Percentiles rank a stretch among this genome's conserved stretches.
Evolutionary conservation across 352 stramenopile genomes (phyloP).

Genomic region (Phytopythium kandeliae): DNA sequence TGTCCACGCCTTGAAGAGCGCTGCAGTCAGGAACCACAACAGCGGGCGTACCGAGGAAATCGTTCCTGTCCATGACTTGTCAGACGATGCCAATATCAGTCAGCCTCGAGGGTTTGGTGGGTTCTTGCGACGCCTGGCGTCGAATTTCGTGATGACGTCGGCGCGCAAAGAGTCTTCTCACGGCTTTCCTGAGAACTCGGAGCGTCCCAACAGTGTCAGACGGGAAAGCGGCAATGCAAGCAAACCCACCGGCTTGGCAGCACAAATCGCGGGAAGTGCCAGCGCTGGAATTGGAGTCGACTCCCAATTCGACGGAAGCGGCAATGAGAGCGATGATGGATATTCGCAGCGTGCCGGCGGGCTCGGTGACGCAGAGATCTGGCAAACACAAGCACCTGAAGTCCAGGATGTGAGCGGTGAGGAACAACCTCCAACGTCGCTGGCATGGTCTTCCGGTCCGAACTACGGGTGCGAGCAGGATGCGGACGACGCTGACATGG

Average conservation of each 20-base stretch:
- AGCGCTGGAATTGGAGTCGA: not conserved
- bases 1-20: too few species aligned
- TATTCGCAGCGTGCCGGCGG: not conserved
- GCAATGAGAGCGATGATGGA: not conserved
- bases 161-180: not conserved
- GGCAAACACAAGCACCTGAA: constrained; percentile 4
- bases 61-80: not conserved
- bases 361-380: not conserved
- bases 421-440: not conserved
- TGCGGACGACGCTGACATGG: not conserved
- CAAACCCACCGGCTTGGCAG: not conserved
- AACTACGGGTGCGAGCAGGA: constrained; percentile 1
- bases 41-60: not conserved
- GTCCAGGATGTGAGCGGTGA: not conserved
- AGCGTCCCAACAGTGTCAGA: not conserved
- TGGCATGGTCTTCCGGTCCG: not conserved
- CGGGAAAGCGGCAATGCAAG: not conserved
- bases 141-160: not conserved
- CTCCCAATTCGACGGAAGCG: not conserved
- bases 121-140: constrained; percentile 2
- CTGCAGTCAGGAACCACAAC: not conserved
- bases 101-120: constrained; percentile 2
- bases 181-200: not conserved
- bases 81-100: not conserved
- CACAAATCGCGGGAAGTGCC: not conserved